These are phyloP conservation scores for Saccharomycopsis fermentans DNA, from an alignment of 805 yeast genomes.

Conservation along the genomic window DNA sequence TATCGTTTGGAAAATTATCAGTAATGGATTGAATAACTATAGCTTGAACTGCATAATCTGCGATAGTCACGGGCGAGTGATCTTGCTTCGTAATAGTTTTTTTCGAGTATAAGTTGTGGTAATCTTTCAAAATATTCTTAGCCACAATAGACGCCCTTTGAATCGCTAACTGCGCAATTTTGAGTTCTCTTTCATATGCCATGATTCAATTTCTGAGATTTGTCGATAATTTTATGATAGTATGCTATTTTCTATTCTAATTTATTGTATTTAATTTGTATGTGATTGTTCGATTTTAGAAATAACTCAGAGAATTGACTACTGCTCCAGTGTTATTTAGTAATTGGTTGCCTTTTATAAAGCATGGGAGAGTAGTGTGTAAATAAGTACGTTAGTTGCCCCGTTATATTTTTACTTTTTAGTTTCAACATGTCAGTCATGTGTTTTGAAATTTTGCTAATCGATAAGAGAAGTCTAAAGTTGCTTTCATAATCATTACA, in stretches of 20 bases:
- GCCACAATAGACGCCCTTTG: slow-evolving; percentile 77
- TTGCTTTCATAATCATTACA: no score
- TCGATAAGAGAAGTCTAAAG: no score
- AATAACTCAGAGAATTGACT: no score
- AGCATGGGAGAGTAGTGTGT: no score
- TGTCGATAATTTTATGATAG: no score
- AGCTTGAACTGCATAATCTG: slow-evolving; percentile 95
- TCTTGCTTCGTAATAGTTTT: slow-evolving; percentile 72
- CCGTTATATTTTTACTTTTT: background rate
- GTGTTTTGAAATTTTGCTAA: no score
- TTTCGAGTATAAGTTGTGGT: slow-evolving; percentile 35
- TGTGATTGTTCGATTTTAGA: no score
- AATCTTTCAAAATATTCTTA: slow-evolving; percentile 47
- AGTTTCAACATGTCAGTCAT: background rate
- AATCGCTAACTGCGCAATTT: slow-evolving; percentile 82
- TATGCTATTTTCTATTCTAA: no score
- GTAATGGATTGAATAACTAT: slow-evolving; percentile 76
- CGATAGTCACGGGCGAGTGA: slow-evolving; percentile 90
- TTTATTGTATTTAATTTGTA: no score
- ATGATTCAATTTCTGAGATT: slow-evolving; percentile 13
- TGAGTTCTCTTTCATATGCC: slow-evolving; percentile 54
- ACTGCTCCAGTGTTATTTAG: no score
- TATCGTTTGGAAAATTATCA: slow-evolving; percentile 72
- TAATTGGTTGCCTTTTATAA: no score
- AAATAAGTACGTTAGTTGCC: background rate